Evolutionary conservation across 768 basidiomycete species (phyloP).

Genomic region (Hypholoma sublateritium): DNA sequence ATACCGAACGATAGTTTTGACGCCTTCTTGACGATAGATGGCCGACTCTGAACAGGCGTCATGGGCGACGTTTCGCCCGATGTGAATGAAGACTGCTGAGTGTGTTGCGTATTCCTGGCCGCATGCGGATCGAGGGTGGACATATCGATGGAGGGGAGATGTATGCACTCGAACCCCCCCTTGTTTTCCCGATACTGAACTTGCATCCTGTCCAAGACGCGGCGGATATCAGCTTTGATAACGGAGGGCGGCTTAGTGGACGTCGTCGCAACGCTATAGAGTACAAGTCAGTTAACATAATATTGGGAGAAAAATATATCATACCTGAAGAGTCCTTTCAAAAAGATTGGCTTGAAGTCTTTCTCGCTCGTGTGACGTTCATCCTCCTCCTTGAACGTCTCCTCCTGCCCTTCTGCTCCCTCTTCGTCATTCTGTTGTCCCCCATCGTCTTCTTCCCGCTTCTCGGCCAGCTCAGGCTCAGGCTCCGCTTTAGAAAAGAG

Average conservation of each 20-base stretch:
- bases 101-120: constrained; percentile 18
- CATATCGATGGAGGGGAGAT: constrained; percentile 91
- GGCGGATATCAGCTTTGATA: constrained; percentile 82
- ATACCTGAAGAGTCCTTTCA: constrained; percentile 95
- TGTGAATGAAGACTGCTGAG: constrained; percentile 40
- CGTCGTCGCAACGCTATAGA: constrained; percentile 84
- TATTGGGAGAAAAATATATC: constrained; percentile 15
- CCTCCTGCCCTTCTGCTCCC: constrained; percentile 35
- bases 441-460: constrained; percentile 38
- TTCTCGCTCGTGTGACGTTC: constrained; percentile 56
- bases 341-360: constrained; percentile 90
- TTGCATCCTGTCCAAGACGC: constrained; percentile 91
- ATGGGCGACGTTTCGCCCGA: constrained; percentile 45
- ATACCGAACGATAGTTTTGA: constrained; percentile 79
- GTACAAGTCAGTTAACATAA: constrained; percentile 2
- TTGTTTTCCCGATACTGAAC: constrained; percentile 91
- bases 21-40: constrained; percentile 67
- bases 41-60: constrained; percentile 37
- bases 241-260: constrained; percentile 81
- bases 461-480: constrained; percentile 45
- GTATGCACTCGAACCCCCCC: constrained; percentile 94
- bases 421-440: constrained; percentile 25
- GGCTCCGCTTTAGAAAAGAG: constrained; percentile 49
- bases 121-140: constrained; percentile 42
- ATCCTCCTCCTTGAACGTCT: constrained; percentile 47